These are phyloP conservation scores for Notholithocarpus densiflorus DNA, from an alignment of 306 rosid genomes.

Conservation along the genomic window DNA sequence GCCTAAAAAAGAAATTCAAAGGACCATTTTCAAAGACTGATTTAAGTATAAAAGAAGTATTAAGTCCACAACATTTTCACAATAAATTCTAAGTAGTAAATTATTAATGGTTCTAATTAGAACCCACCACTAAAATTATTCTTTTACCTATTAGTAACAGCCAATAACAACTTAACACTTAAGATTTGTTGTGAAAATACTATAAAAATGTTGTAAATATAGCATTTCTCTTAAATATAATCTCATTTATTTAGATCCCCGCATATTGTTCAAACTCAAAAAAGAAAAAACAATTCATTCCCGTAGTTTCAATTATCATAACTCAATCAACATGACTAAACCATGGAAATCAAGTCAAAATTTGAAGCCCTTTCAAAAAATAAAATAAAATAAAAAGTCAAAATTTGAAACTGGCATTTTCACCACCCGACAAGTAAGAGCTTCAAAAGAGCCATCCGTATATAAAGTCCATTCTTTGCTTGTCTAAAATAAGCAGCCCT, in stretches of 20 bases:
- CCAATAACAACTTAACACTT: no score
- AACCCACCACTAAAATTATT: no score
- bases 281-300: background rate
- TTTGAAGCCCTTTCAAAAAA: background rate
- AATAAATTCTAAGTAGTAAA: no score
- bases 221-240: background rate
- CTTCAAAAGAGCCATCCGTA: slow-evolving; percentile 81
- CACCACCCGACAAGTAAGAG: slow-evolving; percentile 83
- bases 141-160: no score
- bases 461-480: slow-evolving; percentile 82
- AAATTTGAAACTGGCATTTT: slow-evolving; percentile 9
- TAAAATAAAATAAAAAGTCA: background rate
- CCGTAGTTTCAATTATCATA: background rate
- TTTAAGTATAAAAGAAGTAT: background rate
- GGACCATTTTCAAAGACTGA: background rate
- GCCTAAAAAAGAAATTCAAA: background rate
- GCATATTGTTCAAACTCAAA: background rate
- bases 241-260: background rate
- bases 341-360: background rate
- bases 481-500: slow-evolving; percentile 90
- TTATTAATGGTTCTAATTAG: no score
- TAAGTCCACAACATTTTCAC: no score
- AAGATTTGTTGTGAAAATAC: rapidly evolving
- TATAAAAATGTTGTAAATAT: no score
- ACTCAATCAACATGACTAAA: background rate